Evolutionary conservation across 805 yeast species (phyloP).

Genomic region (Spathaspora girioi): DNA sequence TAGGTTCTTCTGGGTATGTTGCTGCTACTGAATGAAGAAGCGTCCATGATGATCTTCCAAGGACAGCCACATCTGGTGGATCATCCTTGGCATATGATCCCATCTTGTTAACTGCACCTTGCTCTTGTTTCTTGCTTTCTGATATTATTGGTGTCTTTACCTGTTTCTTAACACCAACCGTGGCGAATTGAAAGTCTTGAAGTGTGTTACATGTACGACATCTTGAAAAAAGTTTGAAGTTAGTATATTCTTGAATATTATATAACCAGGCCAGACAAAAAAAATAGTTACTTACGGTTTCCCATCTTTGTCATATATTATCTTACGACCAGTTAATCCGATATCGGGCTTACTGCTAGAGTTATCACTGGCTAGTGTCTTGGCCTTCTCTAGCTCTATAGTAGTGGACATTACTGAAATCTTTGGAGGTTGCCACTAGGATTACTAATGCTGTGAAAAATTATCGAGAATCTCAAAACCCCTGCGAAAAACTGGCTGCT

Average conservation of each 20-base stretch:
- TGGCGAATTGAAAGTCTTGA: slow-evolving; percentile 71
- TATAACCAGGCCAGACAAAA: not conserved
- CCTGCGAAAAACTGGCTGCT: not conserved
- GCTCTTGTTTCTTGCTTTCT: not conserved
- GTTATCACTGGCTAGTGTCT: not conserved
- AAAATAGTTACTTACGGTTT: slow-evolving; percentile 66
- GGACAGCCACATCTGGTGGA: slow-evolving; percentile 81
- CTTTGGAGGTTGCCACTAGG: not conserved
- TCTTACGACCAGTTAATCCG: slow-evolving; percentile 63
- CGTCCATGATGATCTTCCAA: slow-evolving; percentile 92
- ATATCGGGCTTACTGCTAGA: slow-evolving; percentile 31
- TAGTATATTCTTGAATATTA: slow-evolving; percentile 1
- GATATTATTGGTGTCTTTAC: slow-evolving; percentile 1
- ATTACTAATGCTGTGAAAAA: not conserved
- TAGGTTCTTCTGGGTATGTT: slow-evolving; percentile 72
- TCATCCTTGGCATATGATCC: slow-evolving; percentile 44
- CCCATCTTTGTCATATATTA: slow-evolving; percentile 82
- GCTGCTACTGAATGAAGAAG: slow-evolving; percentile 89
- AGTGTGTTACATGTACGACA: slow-evolving; percentile 89
- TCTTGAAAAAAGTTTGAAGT: slow-evolving; percentile 23
- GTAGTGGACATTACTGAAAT: not conserved
- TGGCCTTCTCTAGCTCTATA: not conserved
- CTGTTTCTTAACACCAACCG: slow-evolving; percentile 14
- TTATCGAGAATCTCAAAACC: too few species aligned
- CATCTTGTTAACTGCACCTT: slow-evolving; percentile 1